A percentile compares a stretch with the other conserved stretches of the same genome.
phyloP scores from a whole-genome alignment of 176 grass and related monocot species.

The Sorghum bicolor region DNA sequence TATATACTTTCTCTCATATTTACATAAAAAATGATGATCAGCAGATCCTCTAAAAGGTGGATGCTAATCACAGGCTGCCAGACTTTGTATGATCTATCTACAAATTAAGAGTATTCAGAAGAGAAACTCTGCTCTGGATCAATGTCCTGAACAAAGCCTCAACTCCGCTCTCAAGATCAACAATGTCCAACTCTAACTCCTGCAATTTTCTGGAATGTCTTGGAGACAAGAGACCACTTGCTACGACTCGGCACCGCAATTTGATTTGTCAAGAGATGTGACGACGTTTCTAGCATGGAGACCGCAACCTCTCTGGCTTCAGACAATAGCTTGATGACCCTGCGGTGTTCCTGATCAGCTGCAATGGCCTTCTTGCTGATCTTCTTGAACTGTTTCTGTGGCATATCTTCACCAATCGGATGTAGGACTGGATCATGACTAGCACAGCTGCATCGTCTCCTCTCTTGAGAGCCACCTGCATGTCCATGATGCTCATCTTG shows the following conservation, averaged over 20 bases:
- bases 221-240: conserved; percentile 35
- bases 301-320: conserved; percentile 14
- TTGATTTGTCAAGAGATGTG: neutral
- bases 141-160: conserved; percentile 36
- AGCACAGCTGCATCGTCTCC: neutral
- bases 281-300: neutral
- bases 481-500: neutral
- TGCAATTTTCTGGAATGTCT: conserved; percentile 37
- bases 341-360: neutral
- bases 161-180: conserved; percentile 37
- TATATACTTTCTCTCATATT: conserved; percentile 13
- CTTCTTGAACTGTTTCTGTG: conserved; percentile 1
- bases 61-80: conserved; percentile 16
- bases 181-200: conserved; percentile 29
- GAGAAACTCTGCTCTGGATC: conserved; percentile 55
- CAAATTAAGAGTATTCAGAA: conserved; percentile 40
- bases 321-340: neutral
- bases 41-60: conserved; percentile 43
- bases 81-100: conserved; percentile 28
- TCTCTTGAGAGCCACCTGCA: neutral
- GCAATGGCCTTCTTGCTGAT: neutral
- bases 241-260: neutral
- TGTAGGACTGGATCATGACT: neutral
- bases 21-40: conserved; percentile 15
- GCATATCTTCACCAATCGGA: neutral